These are phyloP conservation scores for Cetradonia linearis DNA, from an alignment of 495 filamentous ascomycete genomes.

Conservation along the genomic window DNA sequence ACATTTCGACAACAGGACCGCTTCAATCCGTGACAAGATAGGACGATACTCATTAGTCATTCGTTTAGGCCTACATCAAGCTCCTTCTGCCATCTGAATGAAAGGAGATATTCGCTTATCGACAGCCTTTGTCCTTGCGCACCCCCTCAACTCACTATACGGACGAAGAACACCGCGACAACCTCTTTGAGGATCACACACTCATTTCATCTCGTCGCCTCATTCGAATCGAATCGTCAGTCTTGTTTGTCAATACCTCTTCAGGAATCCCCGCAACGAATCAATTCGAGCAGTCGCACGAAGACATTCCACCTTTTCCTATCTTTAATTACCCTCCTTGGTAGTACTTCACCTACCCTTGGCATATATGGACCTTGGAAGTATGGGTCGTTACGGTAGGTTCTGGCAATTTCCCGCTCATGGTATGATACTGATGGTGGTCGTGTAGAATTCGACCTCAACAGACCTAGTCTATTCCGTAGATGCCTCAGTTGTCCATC, in stretches of 20 bases:
- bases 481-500: constrained; percentile 37
- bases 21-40: neutral
- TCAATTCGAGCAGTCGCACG: neutral
- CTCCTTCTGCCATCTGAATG: neutral
- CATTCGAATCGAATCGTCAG: neutral
- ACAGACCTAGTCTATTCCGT: constrained; percentile 36
- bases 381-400: constrained; percentile 16
- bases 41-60: neutral
- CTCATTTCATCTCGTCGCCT: neutral
- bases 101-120: neutral
- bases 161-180: constrained; percentile 1
- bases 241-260: neutral
- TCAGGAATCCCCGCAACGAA: neutral
- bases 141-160: neutral
- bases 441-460: constrained; percentile 17
- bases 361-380: constrained; percentile 16
- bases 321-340: neutral
- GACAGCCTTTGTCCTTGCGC: neutral
- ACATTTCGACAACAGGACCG: constrained; percentile 8
- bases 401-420: neutral
- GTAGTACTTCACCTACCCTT: neutral
- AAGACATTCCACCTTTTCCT: neutral
- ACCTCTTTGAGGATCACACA: neutral
- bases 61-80: neutral
- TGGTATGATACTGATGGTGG: neutral